Conservation (phyloP, 306 rosid species). For the Castanea crenata region DNA sequence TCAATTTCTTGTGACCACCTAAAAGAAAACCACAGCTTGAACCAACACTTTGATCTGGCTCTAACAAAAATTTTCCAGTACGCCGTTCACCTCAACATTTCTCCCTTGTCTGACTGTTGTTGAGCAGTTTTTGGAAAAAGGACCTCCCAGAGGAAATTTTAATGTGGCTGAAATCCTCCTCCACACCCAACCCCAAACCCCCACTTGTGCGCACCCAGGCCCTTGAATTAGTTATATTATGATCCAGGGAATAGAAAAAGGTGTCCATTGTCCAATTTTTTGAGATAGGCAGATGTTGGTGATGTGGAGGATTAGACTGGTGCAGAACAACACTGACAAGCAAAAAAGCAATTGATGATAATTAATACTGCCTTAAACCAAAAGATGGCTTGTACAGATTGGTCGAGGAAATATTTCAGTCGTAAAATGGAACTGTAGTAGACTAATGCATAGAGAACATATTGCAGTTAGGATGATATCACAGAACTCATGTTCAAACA, state of each 20-base stretch:
- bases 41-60: not conserved
- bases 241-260: not conserved
- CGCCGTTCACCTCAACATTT: slow-evolving; percentile 6
- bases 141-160: not conserved
- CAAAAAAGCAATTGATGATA: not conserved
- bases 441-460: not conserved
- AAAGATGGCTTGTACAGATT: not conserved
- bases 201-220: no score
- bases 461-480: not conserved
- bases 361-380: not conserved
- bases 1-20: not conserved
- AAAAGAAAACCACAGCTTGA: not conserved
- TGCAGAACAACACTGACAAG: no score
- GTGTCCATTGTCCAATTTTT: not conserved
- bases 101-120: not conserved
- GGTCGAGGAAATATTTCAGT: not conserved
- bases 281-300: not conserved
- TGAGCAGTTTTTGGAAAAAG: not conserved
- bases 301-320: no score
- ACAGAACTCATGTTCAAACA: not conserved
- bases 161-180: not conserved
- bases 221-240: not conserved
- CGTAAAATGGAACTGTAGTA: not conserved
- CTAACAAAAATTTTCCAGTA: slow-evolving; percentile 2
- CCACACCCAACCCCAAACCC: no score